phyloP scores from a whole-genome alignment of 192 early-diverging fungal species.

The Spinellus fusiger region DNA sequence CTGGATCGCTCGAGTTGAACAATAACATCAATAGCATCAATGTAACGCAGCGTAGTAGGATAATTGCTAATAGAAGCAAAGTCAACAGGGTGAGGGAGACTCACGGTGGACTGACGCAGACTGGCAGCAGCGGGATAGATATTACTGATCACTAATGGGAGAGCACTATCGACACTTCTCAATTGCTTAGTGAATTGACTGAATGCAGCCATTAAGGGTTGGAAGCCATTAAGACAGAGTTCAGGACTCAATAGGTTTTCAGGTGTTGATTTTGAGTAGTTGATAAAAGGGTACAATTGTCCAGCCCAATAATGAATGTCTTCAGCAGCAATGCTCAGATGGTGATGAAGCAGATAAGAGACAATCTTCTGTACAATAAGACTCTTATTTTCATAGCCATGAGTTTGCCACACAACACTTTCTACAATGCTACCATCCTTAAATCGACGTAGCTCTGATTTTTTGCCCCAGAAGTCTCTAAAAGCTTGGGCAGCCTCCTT shows the following conservation, averaged over 20 bases:
- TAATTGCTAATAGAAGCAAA: slow-evolving; percentile 35
- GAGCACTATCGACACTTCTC: slow-evolving; percentile 49
- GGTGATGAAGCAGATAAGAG: slow-evolving; percentile 65
- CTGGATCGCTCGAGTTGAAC: slow-evolving; percentile 79
- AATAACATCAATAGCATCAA: slow-evolving; percentile 69
- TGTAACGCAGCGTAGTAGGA: slow-evolving; percentile 46
- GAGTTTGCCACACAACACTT: slow-evolving; percentile 77
- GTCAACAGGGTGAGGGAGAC: slow-evolving; percentile 63
- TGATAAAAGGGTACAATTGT: slow-evolving; percentile 58
- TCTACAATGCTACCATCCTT: slow-evolving; percentile 88
- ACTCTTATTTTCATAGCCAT: slow-evolving; percentile 55
- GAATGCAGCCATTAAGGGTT: slow-evolving; percentile 60
- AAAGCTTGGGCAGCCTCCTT: slow-evolving; percentile 59
- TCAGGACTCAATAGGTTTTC: slow-evolving; percentile 36
- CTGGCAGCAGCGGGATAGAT: slow-evolving; percentile 52
- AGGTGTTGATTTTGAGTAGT: slow-evolving; percentile 41
- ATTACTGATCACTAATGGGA: slow-evolving; percentile 61
- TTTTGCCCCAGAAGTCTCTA: slow-evolving; percentile 82
- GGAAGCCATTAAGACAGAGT: slow-evolving; percentile 49
- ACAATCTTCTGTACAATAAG: slow-evolving; percentile 79
- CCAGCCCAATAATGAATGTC: slow-evolving; percentile 58
- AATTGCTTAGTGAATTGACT: slow-evolving; percentile 58
- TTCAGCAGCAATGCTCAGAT: slow-evolving; percentile 53
- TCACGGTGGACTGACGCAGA: slow-evolving; percentile 69
- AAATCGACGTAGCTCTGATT: slow-evolving; percentile 88